Percentiles rank a stretch among this genome's conserved stretches.
These are phyloP conservation scores for Mortierella claussenii DNA, from an alignment of 192 early-diverging fungal genomes.

Conservation along the genomic window DNA sequence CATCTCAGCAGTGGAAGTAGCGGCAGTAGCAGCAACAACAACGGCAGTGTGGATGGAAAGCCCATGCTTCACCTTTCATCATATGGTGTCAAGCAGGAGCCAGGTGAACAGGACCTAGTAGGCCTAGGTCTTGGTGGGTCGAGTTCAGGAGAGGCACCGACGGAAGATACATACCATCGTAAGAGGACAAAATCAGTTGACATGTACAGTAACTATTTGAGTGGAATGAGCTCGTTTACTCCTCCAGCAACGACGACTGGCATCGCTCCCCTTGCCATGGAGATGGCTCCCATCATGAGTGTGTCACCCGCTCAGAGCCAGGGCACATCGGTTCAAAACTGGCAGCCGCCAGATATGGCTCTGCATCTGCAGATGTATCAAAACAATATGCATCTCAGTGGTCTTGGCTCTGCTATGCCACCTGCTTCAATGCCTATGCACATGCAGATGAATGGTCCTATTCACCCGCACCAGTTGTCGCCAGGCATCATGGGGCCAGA, in stretches of 20 bases:
- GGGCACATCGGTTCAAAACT: slow-evolving; percentile 44
- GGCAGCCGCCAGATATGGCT: slow-evolving; percentile 53
- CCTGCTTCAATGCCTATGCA: slow-evolving; percentile 29
- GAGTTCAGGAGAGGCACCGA: neutral
- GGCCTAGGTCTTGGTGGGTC: slow-evolving; percentile 34
- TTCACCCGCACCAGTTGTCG: slow-evolving; percentile 24
- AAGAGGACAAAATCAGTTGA: slow-evolving; percentile 52
- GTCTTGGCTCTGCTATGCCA: slow-evolving; percentile 28
- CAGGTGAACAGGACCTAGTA: slow-evolving; percentile 19
- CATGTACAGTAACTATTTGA: slow-evolving; percentile 45
- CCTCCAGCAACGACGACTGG: neutral
- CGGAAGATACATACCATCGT: slow-evolving; percentile 43
- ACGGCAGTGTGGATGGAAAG: neutral
- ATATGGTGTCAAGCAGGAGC: slow-evolving; percentile 22
- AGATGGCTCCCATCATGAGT: slow-evolving; percentile 13
- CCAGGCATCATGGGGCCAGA: slow-evolving; percentile 10
- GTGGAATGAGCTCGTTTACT: slow-evolving; percentile 21
- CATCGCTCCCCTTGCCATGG: slow-evolving; percentile 8
- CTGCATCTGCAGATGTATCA: slow-evolving; percentile 41
- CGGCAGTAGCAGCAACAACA: neutral
- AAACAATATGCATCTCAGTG: slow-evolving; percentile 36
- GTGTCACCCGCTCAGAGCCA: slow-evolving; percentile 18
- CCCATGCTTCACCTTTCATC: neutral
- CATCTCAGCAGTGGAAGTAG: neutral
- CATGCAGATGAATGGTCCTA: slow-evolving; percentile 36